phyloP scores from a whole-genome alignment of 352 stramenopile genomes.

The Globisporangium okanoganense region DNA sequence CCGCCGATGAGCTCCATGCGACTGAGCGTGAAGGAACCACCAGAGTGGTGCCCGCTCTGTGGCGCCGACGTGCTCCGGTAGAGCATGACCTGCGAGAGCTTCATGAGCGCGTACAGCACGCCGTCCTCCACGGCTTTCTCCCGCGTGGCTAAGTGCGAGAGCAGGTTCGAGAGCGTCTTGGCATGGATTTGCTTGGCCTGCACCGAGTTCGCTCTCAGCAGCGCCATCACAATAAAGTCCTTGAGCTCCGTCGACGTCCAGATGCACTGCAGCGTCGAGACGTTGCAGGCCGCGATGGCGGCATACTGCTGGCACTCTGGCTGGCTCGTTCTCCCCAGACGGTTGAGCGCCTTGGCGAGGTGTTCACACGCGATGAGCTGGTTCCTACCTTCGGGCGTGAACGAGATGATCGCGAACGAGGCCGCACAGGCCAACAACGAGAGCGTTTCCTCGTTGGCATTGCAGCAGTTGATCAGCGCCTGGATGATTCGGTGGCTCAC shows the following conservation, averaged over 20 bases:
- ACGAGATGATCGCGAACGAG: constrained; percentile 79
- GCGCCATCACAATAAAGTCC: constrained; percentile 77
- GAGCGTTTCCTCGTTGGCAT: constrained; percentile 62
- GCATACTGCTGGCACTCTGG: constrained; percentile 80
- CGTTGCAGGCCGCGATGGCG: constrained; percentile 75
- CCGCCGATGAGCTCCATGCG: neutral
- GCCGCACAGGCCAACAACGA: constrained; percentile 68
- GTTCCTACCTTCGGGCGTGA: constrained; percentile 52
- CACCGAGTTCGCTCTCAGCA: constrained; percentile 70
- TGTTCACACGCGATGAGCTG: constrained; percentile 42
- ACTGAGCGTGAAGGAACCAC: neutral
- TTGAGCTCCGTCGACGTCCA: constrained; percentile 75
- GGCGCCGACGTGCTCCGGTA: constrained; percentile 8
- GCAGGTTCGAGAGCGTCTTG: constrained; percentile 75
- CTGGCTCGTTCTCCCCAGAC: constrained; percentile 60
- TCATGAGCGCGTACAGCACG: constrained; percentile 78
- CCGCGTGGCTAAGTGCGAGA: constrained; percentile 51
- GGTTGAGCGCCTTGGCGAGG: constrained; percentile 66
- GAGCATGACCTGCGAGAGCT: constrained; percentile 63
- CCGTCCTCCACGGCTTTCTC: constrained; percentile 67
- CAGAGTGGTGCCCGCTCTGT: constrained; percentile 6
- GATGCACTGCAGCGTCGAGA: constrained; percentile 60
- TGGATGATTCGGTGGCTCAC: constrained; percentile 49
- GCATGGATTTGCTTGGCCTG: constrained; percentile 82
- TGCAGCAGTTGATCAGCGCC: constrained; percentile 65